Evolutionary conservation across 257 asterid genomes (phyloP).

Genomic region (Cordia subcordata): DNA sequence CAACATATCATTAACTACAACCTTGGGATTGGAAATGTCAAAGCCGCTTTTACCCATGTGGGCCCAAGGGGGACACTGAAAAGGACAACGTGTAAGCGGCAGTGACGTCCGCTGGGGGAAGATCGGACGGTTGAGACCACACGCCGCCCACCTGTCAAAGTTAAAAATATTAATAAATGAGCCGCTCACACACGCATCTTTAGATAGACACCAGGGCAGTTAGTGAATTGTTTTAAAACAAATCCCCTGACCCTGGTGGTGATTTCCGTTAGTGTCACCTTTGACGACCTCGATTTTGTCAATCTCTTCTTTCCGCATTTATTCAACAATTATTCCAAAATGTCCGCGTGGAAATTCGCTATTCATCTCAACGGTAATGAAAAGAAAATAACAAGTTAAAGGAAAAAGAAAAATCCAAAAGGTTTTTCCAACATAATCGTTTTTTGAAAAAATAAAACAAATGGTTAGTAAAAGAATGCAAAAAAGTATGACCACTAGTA

Average conservation of each 20-base stretch:
- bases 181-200: conserved; percentile 37
- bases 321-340: no score
- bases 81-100: conserved; percentile 30
- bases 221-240: not conserved
- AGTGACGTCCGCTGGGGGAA: conserved; percentile 32
- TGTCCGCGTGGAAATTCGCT: no score
- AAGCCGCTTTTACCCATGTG: not conserved
- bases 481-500: no score
- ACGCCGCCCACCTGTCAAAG: conserved; percentile 39
- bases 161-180: conserved; percentile 20
- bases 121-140: conserved; percentile 34
- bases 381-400: no score
- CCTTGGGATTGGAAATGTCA: conserved; percentile 9
- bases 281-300: conserved; percentile 33
- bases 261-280: not conserved
- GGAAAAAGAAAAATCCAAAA: no score
- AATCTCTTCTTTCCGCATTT: conserved; percentile 4
- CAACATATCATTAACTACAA: not conserved
- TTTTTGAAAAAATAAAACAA: no score
- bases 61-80: conserved; percentile 8
- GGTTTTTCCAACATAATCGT: not conserved
- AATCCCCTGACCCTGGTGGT: no score
- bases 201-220: conserved; percentile 34
- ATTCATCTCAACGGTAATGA: no score
- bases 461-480: no score